Evolutionary conservation across 2,329 filamentous ascomycete species (phyloP), one percentile per base, ranked within the genome.

Genomic region (Raffaelea albimanens): DNA sequence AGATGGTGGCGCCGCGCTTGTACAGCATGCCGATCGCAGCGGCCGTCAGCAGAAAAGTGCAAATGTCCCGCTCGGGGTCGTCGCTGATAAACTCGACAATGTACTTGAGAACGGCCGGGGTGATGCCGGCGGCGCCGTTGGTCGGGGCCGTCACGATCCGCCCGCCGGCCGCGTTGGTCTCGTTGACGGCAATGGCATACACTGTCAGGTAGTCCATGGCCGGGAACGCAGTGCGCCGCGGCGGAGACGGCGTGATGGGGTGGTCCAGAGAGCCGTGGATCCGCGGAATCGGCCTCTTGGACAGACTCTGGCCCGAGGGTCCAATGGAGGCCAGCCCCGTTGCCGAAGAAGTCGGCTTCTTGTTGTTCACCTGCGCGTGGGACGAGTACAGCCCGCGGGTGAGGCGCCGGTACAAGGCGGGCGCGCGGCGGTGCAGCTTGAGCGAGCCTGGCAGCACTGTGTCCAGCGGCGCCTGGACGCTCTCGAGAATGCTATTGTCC

Each of bases 21-120:
- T 73, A 74, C 20, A 74, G 63, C 71, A 74, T 74, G 41, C 71
- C 71, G 20, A 74, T 71, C 5, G 71, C 71, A 0, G 71, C 63
- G 2, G 71, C 67, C 2, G 71, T 74, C 2, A 74, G 61, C 0
- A 74, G 58, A 56, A 74, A 74, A 0, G 70, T 73, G 4, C 67
- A 61, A 11, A 72, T 63, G 47, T 74, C 71, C 40, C 71, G 69
- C 49, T 73, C 70, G 1, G 66, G 59, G 36, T 73, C 69, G 51
- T 74, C 71, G 55, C 69, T 72, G 56, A 73, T 63, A 50, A 74
- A 74, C 52, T 73, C 70, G 48, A 70, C 56, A 1, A 64, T 67
- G 57, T 74, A 74, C 52, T 74, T 74, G 23, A 74, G 65, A 25
- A 73, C 70, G 3, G 71, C 63, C 1, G 71, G 71, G 45, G 73